A percentile compares a stretch with the other conserved stretches of the same genome.
These are phyloP conservation scores for Cryptococcus sp. DNA, from an alignment of 1,284 basidiomycete species.

Conservation along the genomic window DNA sequence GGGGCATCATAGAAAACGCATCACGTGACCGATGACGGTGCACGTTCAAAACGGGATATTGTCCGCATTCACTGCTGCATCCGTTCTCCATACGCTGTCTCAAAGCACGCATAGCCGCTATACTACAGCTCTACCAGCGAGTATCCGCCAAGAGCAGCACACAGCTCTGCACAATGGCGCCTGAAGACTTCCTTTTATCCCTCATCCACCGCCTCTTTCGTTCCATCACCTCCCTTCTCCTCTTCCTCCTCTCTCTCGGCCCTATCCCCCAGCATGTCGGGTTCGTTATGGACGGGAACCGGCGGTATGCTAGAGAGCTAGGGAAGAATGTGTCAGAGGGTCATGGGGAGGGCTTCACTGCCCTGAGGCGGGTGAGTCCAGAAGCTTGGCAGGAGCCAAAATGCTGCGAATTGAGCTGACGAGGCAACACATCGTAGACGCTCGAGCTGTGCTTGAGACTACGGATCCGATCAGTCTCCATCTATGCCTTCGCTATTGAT, in stretches of 20 bases:
- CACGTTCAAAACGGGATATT: too few relatives aligned
- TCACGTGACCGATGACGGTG: too few relatives aligned
- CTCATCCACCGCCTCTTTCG: conserved; percentile 37
- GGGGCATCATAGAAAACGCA: background rate
- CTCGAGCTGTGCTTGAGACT: conserved; percentile 77
- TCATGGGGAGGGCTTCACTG: conserved; percentile 80
- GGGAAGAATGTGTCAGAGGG: conserved; percentile 68
- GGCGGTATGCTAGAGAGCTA: conserved; percentile 77
- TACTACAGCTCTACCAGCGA: background rate
- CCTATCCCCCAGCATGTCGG: conserved; percentile 89
- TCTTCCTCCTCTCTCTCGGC: conserved; percentile 68
- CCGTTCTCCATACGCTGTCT: background rate
- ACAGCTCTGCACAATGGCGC: conserved; percentile 1
- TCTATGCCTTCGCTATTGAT: conserved; percentile 95
- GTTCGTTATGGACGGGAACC: conserved; percentile 98
- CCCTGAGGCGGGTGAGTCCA: conserved; percentile 67
- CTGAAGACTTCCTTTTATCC: conserved; percentile 15
- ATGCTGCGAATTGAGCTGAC: background rate
- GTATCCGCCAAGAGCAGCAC: background rate
- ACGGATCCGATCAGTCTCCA: conserved; percentile 75
- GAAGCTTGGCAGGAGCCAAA: background rate
- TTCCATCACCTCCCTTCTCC: conserved; percentile 52
- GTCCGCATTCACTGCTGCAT: background rate
- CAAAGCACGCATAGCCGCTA: conserved; percentile 9
- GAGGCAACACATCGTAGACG: conserved; percentile 55